Evolutionary conservation across 352 stramenopile genomes (phyloP).

Genomic region (Thraustotheca clavata): DNA sequence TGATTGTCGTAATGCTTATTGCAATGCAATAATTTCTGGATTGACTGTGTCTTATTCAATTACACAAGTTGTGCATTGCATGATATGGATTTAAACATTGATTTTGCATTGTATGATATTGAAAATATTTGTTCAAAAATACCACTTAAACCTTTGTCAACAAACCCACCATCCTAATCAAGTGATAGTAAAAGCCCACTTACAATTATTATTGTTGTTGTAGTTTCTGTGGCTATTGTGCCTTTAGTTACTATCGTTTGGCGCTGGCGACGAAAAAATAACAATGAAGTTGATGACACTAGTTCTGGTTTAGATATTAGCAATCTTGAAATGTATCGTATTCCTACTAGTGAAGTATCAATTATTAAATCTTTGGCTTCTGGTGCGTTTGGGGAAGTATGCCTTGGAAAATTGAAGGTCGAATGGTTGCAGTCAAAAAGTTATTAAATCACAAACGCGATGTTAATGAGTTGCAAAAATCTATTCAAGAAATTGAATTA

Average conservation of each 20-base stretch:
- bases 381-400: constrained; percentile 75
- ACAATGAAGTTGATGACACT: background rate
- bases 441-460: constrained; percentile 55
- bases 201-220: background rate
- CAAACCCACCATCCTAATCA: background rate
- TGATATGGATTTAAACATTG: background rate
- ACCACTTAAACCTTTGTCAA: background rate
- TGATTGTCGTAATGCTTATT: too few relatives aligned
- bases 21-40: too few relatives aligned
- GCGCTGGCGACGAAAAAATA: background rate
- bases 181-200: background rate
- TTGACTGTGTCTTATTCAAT: background rate
- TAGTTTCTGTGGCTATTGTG: background rate
- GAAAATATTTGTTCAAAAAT: background rate
- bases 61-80: background rate
- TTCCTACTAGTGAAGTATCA: background rate
- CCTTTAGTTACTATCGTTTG: background rate
- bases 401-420: constrained; percentile 70
- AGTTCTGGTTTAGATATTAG: background rate
- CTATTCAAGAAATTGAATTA: constrained; percentile 48
- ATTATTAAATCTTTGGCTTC: constrained; percentile 39
- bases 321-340: background rate
- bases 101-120: background rate
- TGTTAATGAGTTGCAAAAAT: constrained; percentile 25
- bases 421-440: constrained; percentile 68